Base-by-base conservation (phyloP, 331 rosid genomes). In the Phaseolus coccineus region DNA sequence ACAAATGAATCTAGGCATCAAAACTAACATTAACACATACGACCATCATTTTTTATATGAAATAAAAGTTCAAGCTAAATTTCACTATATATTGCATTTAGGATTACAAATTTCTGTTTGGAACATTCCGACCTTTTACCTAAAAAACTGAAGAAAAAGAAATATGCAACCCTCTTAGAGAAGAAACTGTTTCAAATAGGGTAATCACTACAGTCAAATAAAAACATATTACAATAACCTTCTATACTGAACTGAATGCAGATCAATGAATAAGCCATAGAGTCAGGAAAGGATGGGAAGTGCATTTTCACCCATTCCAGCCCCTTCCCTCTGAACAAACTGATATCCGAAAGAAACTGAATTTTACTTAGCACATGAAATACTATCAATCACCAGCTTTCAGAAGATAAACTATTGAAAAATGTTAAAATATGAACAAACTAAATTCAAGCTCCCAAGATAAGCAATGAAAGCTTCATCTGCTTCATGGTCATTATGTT, bases 381-480 rank as follows among this genome's bases (percentile, higher is more conserved):
- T 48, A 48, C 1, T 53, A 3, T n/a, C 8, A 10, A 53, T n/a
- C 4, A n/a, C 59, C 42, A 16, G 71, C 67, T 76, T 81, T 39
- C 71, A 56, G 55, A 25, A 61, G 71, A 82, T 77, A 62, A 51
- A 51, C 28, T 56, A 31, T 55, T 52, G 30, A 62, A 16, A 7
- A 14, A 40, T 4, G 42, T 30, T 77, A 33, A 71, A 33, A 82
- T 25, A 57, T 33, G 4, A 48, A 62, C 25, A 57, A 16, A 61
- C 42, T 27, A 46, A 46, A 42, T 57, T 44, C 69, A 44, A 30
- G 12, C 27, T 58, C 14, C 42, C 7, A 73, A 22, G 52, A 58
- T 72, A 58, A 79, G 55, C 65, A 74, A 44, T 59, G 30, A 68
- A 74, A n/a, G 14, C 39, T 59, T 66, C 33, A 35, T 62, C 40